These are phyloP conservation scores for Ogataea populi-albae DNA, from an alignment of 805 yeast genomes.

Conservation along the genomic window DNA sequence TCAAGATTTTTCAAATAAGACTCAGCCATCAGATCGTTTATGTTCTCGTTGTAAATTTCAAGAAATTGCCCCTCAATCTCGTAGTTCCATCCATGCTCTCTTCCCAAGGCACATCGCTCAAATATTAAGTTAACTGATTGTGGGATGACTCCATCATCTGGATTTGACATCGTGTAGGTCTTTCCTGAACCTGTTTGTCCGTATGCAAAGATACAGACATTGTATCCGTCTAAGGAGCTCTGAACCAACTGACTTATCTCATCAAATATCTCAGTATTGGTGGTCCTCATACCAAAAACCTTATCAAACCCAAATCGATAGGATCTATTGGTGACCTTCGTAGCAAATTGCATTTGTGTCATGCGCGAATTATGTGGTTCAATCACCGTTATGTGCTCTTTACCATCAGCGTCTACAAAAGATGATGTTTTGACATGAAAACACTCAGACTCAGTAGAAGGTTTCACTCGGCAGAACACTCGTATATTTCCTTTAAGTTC, in stretches of 20 bases:
- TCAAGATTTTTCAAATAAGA: conserved; percentile 20
- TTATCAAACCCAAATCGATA: conserved; percentile 69
- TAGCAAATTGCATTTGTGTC: conserved; percentile 4
- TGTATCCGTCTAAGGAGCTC: conserved; percentile 81
- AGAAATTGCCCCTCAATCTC: conserved; percentile 68
- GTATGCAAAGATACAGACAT: conserved; percentile 92
- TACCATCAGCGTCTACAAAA: conserved; percentile 21
- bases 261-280: conserved; percentile 67
- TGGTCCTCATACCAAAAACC: conserved; percentile 55
- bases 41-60: conserved; percentile 84
- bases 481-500: conserved; percentile 90
- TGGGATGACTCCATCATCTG: conserved; percentile 77
- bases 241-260: conserved; percentile 87
- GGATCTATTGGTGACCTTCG: conserved; percentile 16
- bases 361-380: conserved; percentile 16
- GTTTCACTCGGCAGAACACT: conserved; percentile 84
- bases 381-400: conserved; percentile 30
- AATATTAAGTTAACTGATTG: conserved; percentile 71
- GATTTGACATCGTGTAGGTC: conserved; percentile 81
- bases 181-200: conserved; percentile 98
- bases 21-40: conserved; percentile 61
- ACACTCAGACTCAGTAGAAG: conserved; percentile 35
- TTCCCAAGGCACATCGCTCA: conserved; percentile 45
- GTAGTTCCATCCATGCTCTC: conserved; percentile 61
- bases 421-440: conserved; percentile 13